Evolutionary conservation across 169 alveolate genomes (phyloP).

Genomic region (Plasmodium relictum): DNA sequence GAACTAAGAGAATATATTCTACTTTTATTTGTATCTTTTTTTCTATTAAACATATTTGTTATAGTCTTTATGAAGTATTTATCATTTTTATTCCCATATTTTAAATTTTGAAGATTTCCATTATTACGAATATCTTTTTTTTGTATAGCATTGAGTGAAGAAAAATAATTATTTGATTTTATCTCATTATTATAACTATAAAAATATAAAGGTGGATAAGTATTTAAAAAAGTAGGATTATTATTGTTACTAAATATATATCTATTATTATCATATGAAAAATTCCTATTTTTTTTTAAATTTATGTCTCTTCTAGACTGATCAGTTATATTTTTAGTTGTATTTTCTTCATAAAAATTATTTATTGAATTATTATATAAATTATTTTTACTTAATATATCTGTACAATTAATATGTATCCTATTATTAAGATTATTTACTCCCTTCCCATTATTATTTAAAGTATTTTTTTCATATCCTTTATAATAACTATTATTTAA

Average conservation of each 20-base stretch:
- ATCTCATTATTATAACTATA: conserved; percentile 31
- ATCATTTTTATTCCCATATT: not conserved
- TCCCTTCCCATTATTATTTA: conserved; percentile 1
- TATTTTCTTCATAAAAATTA: not conserved
- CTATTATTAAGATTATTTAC: not conserved
- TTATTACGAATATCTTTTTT: conserved; percentile 8
- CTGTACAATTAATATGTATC: not conserved
- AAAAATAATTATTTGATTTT: not conserved
- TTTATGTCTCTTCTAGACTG: not conserved
- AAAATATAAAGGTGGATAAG: not conserved
- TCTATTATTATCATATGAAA: conserved; percentile 32
- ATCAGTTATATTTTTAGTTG: conserved; percentile 13
- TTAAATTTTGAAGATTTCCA: conserved; percentile 15
- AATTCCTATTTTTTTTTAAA: conserved; percentile 11
- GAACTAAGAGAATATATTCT: conserved; percentile 26
- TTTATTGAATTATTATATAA: conserved; percentile 7
- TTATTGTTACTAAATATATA: conserved; percentile 8
- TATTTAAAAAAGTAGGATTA: not conserved
- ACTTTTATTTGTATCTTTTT: conserved; percentile 35
- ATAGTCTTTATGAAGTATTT: conserved; percentile 7
- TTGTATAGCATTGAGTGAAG: not conserved
- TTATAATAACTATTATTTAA: not conserved
- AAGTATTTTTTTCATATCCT: not conserved
- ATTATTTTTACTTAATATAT: conserved; percentile 1
- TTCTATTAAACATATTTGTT: conserved; percentile 32